These are phyloP conservation scores for Symbiodinium pilosum DNA, from an alignment of 73 alveolate genomes.

Conservation along the genomic window DNA sequence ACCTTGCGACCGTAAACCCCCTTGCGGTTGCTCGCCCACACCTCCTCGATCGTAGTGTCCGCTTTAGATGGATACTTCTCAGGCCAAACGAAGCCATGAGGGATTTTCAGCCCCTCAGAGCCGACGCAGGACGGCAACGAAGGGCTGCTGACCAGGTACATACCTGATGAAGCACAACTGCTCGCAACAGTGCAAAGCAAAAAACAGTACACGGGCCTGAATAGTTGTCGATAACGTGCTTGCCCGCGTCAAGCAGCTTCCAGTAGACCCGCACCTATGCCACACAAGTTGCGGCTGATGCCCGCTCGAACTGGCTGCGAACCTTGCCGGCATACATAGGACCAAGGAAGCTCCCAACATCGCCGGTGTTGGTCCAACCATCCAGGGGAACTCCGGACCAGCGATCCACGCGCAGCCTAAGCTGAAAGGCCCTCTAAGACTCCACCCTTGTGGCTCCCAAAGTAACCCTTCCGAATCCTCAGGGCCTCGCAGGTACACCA, in stretches of 20 bases:
- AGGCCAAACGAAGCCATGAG: constrained; percentile 4
- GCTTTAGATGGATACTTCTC: neutral
- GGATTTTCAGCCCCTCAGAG: neutral
- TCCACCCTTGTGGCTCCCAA: too few species aligned
- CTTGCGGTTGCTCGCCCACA: constrained; percentile 17
- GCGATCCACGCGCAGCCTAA: neutral
- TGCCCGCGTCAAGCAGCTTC: constrained; percentile 16
- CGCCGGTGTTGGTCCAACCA: constrained; percentile 32
- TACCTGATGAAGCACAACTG: neutral
- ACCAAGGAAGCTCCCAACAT: neutral
- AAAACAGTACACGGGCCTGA: neutral
- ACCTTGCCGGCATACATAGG: neutral
- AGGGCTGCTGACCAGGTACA: constrained; percentile 13
- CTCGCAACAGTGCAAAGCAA: neutral
- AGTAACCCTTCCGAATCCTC: too few species aligned
- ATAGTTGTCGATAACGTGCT: constrained; percentile 27
- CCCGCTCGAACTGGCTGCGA: neutral
- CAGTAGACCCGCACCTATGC: constrained; percentile 26
- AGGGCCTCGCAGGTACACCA: neutral
- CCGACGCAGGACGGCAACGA: constrained; percentile 16
- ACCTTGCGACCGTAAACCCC: neutral
- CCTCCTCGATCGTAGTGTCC: neutral
- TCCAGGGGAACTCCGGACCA: neutral
- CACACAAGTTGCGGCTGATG: neutral
- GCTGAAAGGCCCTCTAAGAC: neutral